Conservation (phyloP, 1,284 basidiomycete genomes). For the Schizopora paradoxa region DNA sequence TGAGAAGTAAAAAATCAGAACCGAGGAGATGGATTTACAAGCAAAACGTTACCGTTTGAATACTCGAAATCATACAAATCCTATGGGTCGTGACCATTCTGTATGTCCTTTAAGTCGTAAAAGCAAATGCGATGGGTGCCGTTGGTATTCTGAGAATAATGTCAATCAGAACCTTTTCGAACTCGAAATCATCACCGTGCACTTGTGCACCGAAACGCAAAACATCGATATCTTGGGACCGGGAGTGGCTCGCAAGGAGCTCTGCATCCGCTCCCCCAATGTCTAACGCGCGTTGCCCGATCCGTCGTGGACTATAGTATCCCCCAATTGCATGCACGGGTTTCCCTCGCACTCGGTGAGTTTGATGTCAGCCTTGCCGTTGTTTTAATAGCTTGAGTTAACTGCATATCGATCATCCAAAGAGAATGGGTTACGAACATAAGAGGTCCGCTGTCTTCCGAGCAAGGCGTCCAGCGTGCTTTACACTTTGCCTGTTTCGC, state of each 20-base stretch:
- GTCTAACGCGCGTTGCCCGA: slow-evolving; percentile 6
- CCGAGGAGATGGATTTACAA: background rate
- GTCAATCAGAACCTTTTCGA: background rate
- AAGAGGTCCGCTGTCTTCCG: too few species aligned
- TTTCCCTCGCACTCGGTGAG: slow-evolving; percentile 2
- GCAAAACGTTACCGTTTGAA: slow-evolving; percentile 3
- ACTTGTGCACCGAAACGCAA: slow-evolving; percentile 7
- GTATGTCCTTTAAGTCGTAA: background rate
- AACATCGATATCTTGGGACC: slow-evolving; percentile 13
- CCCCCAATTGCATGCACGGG: background rate
- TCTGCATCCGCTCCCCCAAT: background rate
- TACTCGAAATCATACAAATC: slow-evolving; percentile 10
- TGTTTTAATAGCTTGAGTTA: slow-evolving; percentile 5
- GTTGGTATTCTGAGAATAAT: slow-evolving; percentile 3
- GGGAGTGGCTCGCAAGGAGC: slow-evolving; percentile 14
- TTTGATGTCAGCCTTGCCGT: slow-evolving; percentile 9
- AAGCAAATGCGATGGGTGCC: slow-evolving; percentile 5
- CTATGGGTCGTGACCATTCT: slow-evolving; percentile 2
- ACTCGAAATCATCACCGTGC: background rate
- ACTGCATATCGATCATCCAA: too few species aligned
- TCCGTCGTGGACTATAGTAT: slow-evolving; percentile 5
- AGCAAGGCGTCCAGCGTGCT: too few species aligned
- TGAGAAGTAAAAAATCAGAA: background rate
- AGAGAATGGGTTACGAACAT: too few species aligned
- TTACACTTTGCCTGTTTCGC: too few species aligned